Percentiles rank a stretch among this genome's conserved stretches.
phyloP scores from a whole-genome alignment of 495 filamentous ascomycete species.

The Trichoderma erinaceum region DNA sequence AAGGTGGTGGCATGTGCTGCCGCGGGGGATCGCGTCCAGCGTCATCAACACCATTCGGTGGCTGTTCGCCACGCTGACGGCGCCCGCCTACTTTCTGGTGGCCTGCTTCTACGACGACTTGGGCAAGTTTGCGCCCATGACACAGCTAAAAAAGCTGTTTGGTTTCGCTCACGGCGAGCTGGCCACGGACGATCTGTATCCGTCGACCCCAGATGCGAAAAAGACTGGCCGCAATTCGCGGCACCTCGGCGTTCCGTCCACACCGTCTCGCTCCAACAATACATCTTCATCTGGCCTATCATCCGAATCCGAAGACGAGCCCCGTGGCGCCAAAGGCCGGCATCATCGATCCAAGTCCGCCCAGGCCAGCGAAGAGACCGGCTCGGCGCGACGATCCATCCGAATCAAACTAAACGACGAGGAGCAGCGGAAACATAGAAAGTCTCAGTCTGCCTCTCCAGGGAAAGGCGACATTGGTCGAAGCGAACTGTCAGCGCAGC shows the following conservation, averaged over 20 bases:
- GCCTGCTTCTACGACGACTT: constrained; percentile 74
- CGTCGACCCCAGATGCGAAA: constrained; percentile 2
- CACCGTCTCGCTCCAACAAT: constrained; percentile 38
- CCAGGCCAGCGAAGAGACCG: constrained; percentile 50
- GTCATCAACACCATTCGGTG: constrained; percentile 64
- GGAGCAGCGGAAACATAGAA: constrained; percentile 55
- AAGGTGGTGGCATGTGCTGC: constrained; percentile 46
- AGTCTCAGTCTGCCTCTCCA: constrained; percentile 25
- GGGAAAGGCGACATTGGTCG: constrained; percentile 7
- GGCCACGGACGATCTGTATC: constrained; percentile 33
- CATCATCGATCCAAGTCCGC: constrained; percentile 51
- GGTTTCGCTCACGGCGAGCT: constrained; percentile 35
- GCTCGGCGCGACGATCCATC: constrained; percentile 70
- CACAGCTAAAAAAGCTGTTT: constrained; percentile 54
- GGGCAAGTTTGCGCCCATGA: constrained; percentile 67
- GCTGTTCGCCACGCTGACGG: constrained; percentile 69
- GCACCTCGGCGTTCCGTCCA: background rate
- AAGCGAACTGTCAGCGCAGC: constrained; percentile 41
- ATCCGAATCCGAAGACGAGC: constrained; percentile 53
- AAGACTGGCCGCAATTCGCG: constrained; percentile 12
- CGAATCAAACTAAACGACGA: constrained; percentile 88
- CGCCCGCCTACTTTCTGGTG: constrained; percentile 73
- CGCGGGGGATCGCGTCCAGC: constrained; percentile 49
- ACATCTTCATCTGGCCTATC: constrained; percentile 54
- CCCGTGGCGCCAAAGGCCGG: constrained; percentile 21